A percentile compares a stretch with the other conserved stretches of the same genome.
These are phyloP conservation scores for Aureobasidium sp. DNA, from an alignment of 2,329 filamentous ascomycete species.

Conservation along the genomic window DNA sequence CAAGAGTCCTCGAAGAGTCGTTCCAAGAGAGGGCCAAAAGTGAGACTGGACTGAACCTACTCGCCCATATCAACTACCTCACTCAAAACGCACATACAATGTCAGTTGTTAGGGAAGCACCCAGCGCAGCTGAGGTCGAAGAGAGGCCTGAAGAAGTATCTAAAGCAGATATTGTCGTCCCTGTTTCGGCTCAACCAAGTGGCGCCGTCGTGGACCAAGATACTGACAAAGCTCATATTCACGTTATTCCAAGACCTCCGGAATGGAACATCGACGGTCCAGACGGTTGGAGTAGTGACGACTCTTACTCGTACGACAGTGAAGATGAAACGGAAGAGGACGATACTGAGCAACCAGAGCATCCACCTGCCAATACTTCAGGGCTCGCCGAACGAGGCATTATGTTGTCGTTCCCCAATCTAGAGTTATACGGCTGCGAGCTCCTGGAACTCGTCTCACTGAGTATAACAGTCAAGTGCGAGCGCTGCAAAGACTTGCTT, in stretches of 20 bases:
- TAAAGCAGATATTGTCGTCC: background rate
- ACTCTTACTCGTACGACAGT: slow-evolving; percentile 40
- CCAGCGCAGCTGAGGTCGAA: background rate
- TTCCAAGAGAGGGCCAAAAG: slow-evolving; percentile 55
- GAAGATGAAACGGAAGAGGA: slow-evolving; percentile 44
- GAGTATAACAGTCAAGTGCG: slow-evolving; percentile 67
- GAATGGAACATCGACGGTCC: slow-evolving; percentile 54
- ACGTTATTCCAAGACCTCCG: slow-evolving; percentile 66
- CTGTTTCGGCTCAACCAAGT: background rate
- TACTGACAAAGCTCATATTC: slow-evolving; percentile 56
- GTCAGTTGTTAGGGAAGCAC: slow-evolving; percentile 37
- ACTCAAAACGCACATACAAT: slow-evolving; percentile 63
- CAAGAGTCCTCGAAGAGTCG: slow-evolving; percentile 56
- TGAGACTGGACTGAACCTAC: slow-evolving; percentile 56
- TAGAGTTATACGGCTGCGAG: slow-evolving; percentile 73
- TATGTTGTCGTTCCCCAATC: slow-evolving; percentile 68
- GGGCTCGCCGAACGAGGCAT: slow-evolving; percentile 58
- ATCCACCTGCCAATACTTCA: slow-evolving; percentile 28
- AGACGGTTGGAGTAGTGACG: slow-evolving; percentile 29
- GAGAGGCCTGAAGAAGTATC: background rate
- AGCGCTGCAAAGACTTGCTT: slow-evolving; percentile 66
- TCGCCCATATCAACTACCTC: slow-evolving; percentile 69
- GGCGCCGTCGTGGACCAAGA: slow-evolving; percentile 16
- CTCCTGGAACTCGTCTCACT: slow-evolving; percentile 62
- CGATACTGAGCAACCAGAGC: slow-evolving; percentile 29